Evolutionary conservation across 225 moss, liverwort and hornwort genomes (phyloP), one percentile per base, ranked within the genome.

Genomic region (Marchantia polymorpha): DNA sequence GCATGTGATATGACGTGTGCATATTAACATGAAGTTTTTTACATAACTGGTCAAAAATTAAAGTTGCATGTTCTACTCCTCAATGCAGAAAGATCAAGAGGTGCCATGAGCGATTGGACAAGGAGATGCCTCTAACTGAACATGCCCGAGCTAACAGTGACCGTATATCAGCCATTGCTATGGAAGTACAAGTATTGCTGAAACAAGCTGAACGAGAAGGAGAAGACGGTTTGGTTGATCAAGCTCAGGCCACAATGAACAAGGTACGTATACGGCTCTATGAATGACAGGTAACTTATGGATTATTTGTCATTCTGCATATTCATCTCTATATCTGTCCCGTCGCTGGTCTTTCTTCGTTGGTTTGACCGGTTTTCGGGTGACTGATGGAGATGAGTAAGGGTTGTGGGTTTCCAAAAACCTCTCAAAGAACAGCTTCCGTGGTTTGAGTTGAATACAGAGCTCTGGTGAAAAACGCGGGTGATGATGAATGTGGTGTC

Each of bases 151-250:
- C 92, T 10, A 96, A 96, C 70, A 94, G 96, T 81, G 94, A 94
- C 82, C 94, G 94, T 0, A 96, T 94, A 15, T 96, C 96, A 72
- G 92, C 96, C 17, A 94, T 96, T 54, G 94, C 94, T 46, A 90
- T 96, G 96, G 96, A 96, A 87, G 96, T 94, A 30, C 96, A 96
- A 75, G 88, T 65, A 46, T 89, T 96, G 87, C 81, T 96, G 64
- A 96, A 92, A 84, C 94, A 94, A 78, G 96, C 96, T 80, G 96
- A 96, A 76, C 87, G 90, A 81, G 94, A 94, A 76, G 96, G 96
- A n/a, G 96, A 96, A 83, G 96, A 94, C 78, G 96, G 96, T 77
- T 85, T 89, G 75, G 96, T 96, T 78, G 96, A 96, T 75, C 89
- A 90, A 78, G 94, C 96, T 26, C 92, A 96, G 86, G 96, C 94